A percentile compares a stretch with the other conserved stretches of the same genome.
phyloP scores from a whole-genome alignment of 345 rosid genomes.

The Gossypium turneri region DNA sequence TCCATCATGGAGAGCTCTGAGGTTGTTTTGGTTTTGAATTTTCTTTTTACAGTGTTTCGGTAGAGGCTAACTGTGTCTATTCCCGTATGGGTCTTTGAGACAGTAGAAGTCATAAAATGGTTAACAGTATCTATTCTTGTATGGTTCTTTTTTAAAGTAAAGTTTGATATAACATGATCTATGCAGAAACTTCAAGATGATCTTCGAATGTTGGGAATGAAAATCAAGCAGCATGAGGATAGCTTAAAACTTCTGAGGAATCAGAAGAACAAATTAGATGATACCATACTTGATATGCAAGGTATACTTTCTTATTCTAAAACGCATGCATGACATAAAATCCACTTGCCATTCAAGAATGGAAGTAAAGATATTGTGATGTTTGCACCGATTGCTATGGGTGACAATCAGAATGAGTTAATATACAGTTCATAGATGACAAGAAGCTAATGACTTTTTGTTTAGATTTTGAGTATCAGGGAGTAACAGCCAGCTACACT shows the following conservation, averaged over 20 bases:
- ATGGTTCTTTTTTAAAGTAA: background rate
- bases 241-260: slow-evolving; percentile 38
- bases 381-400: background rate
- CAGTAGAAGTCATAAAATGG: background rate
- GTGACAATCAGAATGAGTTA: background rate
- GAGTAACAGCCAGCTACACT: background rate
- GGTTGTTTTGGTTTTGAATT: slow-evolving; percentile 24
- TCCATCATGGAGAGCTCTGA: slow-evolving; percentile 34
- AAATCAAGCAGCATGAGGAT: slow-evolving; percentile 66
- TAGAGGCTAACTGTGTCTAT: background rate
- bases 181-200: slow-evolving; percentile 65
- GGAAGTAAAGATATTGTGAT: background rate
- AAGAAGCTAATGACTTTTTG: background rate
- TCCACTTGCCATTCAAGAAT: background rate
- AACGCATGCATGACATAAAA: background rate
- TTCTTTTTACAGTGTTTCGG: background rate
- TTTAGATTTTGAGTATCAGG: background rate
- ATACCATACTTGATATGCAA: slow-evolving; percentile 53
- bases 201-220: slow-evolving; percentile 41
- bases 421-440: background rate
- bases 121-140: background rate
- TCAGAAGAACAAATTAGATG: slow-evolving; percentile 52
- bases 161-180: slow-evolving; percentile 11
- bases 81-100: background rate
- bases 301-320: slow-evolving; percentile 28